Evolutionary conservation across 371 early-diverging fungal genomes (phyloP).

Genomic region (Mucor velutinosus): DNA sequence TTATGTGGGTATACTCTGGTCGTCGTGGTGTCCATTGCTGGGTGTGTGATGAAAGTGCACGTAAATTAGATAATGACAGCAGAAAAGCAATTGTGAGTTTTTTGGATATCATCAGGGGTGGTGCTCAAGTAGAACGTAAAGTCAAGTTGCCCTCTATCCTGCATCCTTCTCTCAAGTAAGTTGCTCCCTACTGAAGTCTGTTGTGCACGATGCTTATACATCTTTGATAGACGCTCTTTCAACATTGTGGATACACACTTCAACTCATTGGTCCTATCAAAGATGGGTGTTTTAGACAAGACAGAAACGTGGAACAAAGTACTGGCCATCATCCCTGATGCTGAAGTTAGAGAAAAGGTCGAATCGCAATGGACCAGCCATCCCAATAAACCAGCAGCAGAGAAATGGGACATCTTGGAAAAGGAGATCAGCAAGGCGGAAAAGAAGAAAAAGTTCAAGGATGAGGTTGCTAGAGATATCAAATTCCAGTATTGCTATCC

Average conservation of each 20-base stretch:
- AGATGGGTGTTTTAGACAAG: constrained; percentile 72
- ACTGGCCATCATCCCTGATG: constrained; percentile 74
- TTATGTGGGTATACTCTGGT: constrained; percentile 98
- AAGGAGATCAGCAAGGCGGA: constrained; percentile 8
- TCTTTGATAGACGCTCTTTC: constrained; percentile 57
- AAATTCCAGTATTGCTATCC: constrained; percentile 90
- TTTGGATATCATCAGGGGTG: constrained; percentile 85
- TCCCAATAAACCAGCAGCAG: constrained; percentile 42
- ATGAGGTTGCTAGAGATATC: constrained; percentile 63
- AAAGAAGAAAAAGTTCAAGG: constrained; percentile 18
- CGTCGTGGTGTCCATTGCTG: constrained; percentile 99
- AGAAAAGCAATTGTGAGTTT: constrained; percentile 88
- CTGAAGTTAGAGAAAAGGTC: constrained; percentile 52
- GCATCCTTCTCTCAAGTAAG: constrained; percentile 70
- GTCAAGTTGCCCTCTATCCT: constrained; percentile 62
- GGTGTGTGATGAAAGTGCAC: constrained; percentile 93
- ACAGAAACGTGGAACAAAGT: constrained; percentile 73
- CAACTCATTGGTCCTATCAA: constrained; percentile 60
- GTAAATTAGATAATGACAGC: constrained; percentile 73
- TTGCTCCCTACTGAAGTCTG: neutral
- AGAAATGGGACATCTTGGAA: constrained; percentile 62
- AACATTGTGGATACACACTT: constrained; percentile 70
- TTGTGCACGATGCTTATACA: no score
- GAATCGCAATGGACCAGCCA: constrained; percentile 52
- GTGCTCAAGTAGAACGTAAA: constrained; percentile 70